A percentile compares a stretch with the other conserved stretches of the same genome.
phyloP scores from a whole-genome alignment of 2,329 filamentous ascomycete genomes.

The Phoma sp. region DNA sequence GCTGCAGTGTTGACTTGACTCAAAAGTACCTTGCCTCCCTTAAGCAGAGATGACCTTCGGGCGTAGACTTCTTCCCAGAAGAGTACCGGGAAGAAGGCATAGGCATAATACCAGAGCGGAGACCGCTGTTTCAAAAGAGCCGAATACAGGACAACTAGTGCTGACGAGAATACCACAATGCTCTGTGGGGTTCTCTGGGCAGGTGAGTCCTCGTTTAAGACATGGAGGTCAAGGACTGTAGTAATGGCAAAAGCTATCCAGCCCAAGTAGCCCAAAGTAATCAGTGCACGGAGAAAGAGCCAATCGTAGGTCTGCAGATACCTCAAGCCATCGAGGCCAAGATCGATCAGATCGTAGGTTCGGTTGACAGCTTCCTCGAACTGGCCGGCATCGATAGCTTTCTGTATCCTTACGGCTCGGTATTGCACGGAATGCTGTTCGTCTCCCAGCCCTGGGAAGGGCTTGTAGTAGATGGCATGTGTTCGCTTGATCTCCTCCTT shows the following conservation, averaged over 20 bases:
- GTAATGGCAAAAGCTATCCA: slow-evolving; percentile 95
- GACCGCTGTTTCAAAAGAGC: slow-evolving; percentile 81
- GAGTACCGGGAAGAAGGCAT: slow-evolving; percentile 87
- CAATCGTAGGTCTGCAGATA: slow-evolving; percentile 99
- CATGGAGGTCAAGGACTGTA: slow-evolving; percentile 85
- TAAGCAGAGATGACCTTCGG: slow-evolving; percentile 69
- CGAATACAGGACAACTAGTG: slow-evolving; percentile 77
- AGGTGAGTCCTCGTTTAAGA: slow-evolving; percentile 73
- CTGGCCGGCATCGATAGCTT: slow-evolving; percentile 68
- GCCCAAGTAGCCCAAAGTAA: slow-evolving; percentile 89
- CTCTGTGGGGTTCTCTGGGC: slow-evolving; percentile 67
- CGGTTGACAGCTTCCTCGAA: slow-evolving; percentile 80
- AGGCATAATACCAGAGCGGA: slow-evolving; percentile 84
- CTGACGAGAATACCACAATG: slow-evolving; percentile 72
- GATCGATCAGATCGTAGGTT: slow-evolving; percentile 76
- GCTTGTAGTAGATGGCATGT: slow-evolving; percentile 76
- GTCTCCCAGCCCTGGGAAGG: slow-evolving; percentile 73
- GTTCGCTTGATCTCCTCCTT: slow-evolving; percentile 86
- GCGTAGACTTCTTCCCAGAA: slow-evolving; percentile 98
- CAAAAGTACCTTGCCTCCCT: slow-evolving; percentile 72
- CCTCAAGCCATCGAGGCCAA: slow-evolving; percentile 80
- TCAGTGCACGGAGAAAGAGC: slow-evolving; percentile 88
- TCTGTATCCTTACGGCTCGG: slow-evolving; percentile 70
- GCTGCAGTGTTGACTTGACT: slow-evolving; percentile 68
- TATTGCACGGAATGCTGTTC: slow-evolving; percentile 67